phyloP scores from a whole-genome alignment of 192 early-diverging fungal genomes.

The Chytriomyces sp. region DNA sequence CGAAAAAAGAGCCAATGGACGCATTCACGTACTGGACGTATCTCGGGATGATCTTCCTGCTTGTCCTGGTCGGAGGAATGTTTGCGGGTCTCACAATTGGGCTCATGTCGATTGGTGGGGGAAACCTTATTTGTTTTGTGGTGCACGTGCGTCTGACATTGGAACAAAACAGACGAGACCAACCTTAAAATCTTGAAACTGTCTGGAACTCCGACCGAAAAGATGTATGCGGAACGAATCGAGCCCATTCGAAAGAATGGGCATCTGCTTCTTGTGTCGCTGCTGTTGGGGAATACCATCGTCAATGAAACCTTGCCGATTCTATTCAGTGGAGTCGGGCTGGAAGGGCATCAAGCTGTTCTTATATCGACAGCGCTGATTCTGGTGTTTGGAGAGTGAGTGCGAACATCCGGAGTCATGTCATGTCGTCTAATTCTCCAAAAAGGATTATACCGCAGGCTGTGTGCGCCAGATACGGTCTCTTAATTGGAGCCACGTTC shows the following conservation, averaged over 20 bases:
- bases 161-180: constrained; percentile 81
- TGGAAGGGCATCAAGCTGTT: constrained; percentile 80
- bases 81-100: constrained; percentile 65
- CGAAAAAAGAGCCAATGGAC: constrained; percentile 10
- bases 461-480: constrained; percentile 84
- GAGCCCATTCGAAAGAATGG: constrained; percentile 85
- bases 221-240: constrained; percentile 77
- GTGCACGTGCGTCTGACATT: constrained; percentile 48
- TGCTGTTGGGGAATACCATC: constrained; percentile 90
- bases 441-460: constrained; percentile 85
- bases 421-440: background rate
- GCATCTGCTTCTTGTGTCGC: constrained; percentile 92
- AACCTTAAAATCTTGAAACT: constrained; percentile 73
- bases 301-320: constrained; percentile 83
- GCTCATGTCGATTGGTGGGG: constrained; percentile 33
- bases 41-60: constrained; percentile 48
- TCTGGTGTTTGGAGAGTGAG: constrained; percentile 89
- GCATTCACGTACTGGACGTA: background rate
- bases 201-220: constrained; percentile 73
- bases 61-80: constrained; percentile 76
- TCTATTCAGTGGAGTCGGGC: constrained; percentile 45
- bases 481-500: constrained; percentile 88
- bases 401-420: constrained; percentile 6
- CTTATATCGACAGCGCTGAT: constrained; percentile 86
- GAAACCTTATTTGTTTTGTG: background rate